Conservation (phyloP, 2,329 filamentous ascomycete species). For the Coniochaeta sp. region DNA sequence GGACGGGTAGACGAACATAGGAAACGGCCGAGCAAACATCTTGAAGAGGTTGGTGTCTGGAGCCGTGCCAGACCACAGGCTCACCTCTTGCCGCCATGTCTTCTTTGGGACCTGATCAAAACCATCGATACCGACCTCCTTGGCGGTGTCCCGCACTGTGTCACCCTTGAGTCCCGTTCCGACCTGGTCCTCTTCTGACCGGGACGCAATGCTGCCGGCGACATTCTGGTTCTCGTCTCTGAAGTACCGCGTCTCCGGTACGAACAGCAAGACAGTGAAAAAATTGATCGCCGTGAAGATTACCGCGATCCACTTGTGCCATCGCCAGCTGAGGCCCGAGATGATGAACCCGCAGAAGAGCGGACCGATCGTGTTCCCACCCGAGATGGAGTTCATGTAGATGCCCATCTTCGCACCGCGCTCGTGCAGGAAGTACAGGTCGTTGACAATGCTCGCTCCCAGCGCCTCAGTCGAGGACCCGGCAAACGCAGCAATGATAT, state of each 20-base stretch:
- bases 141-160: neutral
- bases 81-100: constrained; percentile 16
- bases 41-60: constrained; percentile 15
- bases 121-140: neutral
- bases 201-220: neutral
- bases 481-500: constrained; percentile 35
- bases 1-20: constrained; percentile 21
- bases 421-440: constrained; percentile 25
- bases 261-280: constrained; percentile 18
- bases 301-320: constrained; percentile 22
- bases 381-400: constrained; percentile 22
- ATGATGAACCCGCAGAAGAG: constrained; percentile 23
- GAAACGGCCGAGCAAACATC: constrained; percentile 20
- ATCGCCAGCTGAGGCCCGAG: constrained; percentile 20
- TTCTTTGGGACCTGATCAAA: constrained; percentile 10
- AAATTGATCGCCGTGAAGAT: constrained; percentile 20
- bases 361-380: constrained; percentile 22
- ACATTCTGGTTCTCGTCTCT: constrained; percentile 13
- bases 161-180: neutral
- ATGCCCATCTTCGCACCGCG: constrained; percentile 22
- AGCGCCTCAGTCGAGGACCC: constrained; percentile 36
- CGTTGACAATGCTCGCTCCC: constrained; percentile 25
- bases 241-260: constrained; percentile 21
- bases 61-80: constrained; percentile 17
- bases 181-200: neutral